Conservation (phyloP, 2,329 filamentous ascomycete genomes). For the Ploettnerulaceae sp. region DNA sequence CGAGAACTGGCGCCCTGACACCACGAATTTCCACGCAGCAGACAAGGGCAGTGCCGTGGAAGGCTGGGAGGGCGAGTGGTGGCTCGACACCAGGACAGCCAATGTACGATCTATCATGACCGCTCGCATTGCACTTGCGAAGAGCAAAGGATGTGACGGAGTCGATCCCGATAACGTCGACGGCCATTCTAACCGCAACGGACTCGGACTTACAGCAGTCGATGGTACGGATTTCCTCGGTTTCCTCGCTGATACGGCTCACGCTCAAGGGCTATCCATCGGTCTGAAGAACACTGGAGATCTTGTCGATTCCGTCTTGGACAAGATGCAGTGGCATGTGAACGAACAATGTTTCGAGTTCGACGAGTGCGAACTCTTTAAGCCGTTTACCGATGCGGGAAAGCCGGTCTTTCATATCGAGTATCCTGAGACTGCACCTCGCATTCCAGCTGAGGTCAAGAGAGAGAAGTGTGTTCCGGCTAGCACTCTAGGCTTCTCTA, state of each 20-base stretch:
- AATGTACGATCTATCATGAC: constrained; percentile 62
- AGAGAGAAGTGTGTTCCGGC: constrained; percentile 4
- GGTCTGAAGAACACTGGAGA: constrained; percentile 65
- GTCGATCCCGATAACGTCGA: constrained; percentile 71
- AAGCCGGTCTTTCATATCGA: constrained; percentile 74
- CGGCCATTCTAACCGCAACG: constrained; percentile 60
- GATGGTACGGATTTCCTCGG: constrained; percentile 55
- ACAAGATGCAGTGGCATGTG: constrained; percentile 58
- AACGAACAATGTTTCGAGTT: constrained; percentile 65
- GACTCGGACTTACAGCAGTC: constrained; percentile 50
- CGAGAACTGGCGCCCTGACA: constrained; percentile 58
- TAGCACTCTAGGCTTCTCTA: constrained; percentile 18
- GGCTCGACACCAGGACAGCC: constrained; percentile 54
- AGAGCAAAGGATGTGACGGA: constrained; percentile 59
- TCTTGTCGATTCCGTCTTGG: constrained; percentile 48
- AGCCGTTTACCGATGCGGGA: constrained; percentile 51
- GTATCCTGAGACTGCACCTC: constrained; percentile 47
- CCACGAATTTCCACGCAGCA: constrained; percentile 43
- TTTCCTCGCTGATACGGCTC: constrained; percentile 54
- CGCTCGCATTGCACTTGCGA: constrained; percentile 53
- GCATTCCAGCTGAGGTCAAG: constrained; percentile 3
- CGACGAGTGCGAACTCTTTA: constrained; percentile 54
- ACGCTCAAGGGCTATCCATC: constrained; percentile 50
- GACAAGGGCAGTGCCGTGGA: constrained; percentile 56
- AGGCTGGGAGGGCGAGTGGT: constrained; percentile 63